A percentile compares a stretch with the other conserved stretches of the same genome.
These are phyloP conservation scores for Eucalyptus victrix DNA, from an alignment of 345 rosid genomes.

Conservation along the genomic window DNA sequence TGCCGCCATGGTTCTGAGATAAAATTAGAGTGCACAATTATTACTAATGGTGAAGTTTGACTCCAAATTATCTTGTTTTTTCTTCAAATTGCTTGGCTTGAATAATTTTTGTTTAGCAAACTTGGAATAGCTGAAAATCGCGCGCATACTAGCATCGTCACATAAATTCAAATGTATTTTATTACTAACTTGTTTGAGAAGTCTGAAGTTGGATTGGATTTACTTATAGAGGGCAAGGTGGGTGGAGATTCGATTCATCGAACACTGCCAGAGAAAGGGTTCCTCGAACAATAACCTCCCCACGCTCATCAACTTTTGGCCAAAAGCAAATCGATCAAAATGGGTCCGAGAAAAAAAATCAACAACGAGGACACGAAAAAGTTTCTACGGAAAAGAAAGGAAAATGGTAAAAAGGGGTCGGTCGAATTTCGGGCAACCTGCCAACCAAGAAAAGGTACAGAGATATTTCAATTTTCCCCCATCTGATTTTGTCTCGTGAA, in stretches of 20 bases:
- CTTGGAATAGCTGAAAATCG: neutral
- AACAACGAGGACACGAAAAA: neutral
- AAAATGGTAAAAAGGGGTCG: neutral
- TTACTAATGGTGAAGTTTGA: neutral
- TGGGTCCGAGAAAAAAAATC: neutral
- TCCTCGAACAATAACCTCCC: neutral
- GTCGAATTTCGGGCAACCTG: neutral
- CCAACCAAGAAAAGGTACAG: neutral
- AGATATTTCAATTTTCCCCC: neutral
- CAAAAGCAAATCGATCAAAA: neutral
- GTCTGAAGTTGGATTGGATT: neutral
- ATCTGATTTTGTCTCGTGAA: neutral
- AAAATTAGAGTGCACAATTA: neutral
- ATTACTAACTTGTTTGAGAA: neutral
- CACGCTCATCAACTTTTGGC: neutral
- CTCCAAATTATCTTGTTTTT: neutral
- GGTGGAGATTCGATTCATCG: neutral
- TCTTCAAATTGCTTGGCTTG: too few relatives aligned
- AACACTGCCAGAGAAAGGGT: neutral
- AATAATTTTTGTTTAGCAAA: neutral
- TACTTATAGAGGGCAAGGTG: too few relatives aligned
- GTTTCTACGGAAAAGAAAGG: neutral
- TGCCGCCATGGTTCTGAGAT: too few relatives aligned
- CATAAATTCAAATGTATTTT: neutral
- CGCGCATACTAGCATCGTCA: accelerated